phyloP scores from a whole-genome alignment of 2,329 filamentous ascomycete species.

The Ascochyta fabae region DNA sequence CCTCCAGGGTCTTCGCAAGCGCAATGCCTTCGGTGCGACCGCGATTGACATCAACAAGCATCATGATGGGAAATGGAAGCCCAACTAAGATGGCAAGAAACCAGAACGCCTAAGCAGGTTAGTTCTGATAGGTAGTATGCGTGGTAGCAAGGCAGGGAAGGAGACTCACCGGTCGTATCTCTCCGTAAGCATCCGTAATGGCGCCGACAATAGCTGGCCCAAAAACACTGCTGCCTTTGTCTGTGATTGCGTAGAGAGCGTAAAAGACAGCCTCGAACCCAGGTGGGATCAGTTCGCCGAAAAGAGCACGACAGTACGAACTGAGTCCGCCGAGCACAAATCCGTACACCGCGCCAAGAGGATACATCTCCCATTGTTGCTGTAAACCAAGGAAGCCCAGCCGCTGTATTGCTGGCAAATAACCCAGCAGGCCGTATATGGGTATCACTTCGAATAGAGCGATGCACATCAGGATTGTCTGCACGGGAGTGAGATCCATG shows the following conservation, averaged over 20 bases:
- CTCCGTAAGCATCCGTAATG: slow-evolving; percentile 76
- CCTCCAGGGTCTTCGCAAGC: slow-evolving; percentile 48
- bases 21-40: slow-evolving; percentile 53
- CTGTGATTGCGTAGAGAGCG: slow-evolving; percentile 94
- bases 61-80: slow-evolving; percentile 82
- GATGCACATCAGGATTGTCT: slow-evolving; percentile 93
- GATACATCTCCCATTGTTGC: slow-evolving; percentile 96
- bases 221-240: slow-evolving; percentile 94
- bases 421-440: slow-evolving; percentile 86
- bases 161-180: slow-evolving; percentile 54
- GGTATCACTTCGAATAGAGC: slow-evolving; percentile 90
- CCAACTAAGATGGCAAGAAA: slow-evolving; percentile 88
- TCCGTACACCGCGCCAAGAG: slow-evolving; percentile 86
- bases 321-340: slow-evolving; percentile 92
- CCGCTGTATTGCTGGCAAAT: slow-evolving; percentile 76
- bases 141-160: neutral
- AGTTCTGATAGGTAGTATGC: neutral
- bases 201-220: slow-evolving; percentile 91
- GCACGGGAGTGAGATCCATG: slow-evolving; percentile 75
- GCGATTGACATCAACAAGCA: slow-evolving; percentile 79
- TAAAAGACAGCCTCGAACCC: slow-evolving; percentile 97
- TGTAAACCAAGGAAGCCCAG: slow-evolving; percentile 86
- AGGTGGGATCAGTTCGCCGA: slow-evolving; percentile 90
- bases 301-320: slow-evolving; percentile 89
- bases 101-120: slow-evolving; percentile 71